Conservation (phyloP, 73 alveolate species). For the Uronychia setigera region DNA sequence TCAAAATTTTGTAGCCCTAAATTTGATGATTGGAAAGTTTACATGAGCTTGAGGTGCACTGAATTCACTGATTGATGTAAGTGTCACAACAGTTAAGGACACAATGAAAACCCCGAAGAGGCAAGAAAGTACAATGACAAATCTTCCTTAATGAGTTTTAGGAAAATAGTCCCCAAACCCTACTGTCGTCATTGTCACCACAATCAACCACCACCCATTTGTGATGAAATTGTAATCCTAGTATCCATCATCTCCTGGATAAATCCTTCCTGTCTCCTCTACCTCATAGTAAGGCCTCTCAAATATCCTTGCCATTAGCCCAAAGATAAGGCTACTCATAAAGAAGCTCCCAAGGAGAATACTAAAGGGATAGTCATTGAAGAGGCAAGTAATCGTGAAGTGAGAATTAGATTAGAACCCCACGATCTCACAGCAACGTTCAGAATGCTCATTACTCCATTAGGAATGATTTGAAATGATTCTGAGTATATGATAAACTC, state of each 20-base stretch:
- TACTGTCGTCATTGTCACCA: constrained; percentile 78
- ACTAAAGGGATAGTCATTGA: constrained; percentile 19
- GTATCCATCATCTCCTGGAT: constrained; percentile 17
- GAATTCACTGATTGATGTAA: constrained; percentile 72
- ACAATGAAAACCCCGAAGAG: constrained; percentile 94
- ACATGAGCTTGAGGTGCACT: constrained; percentile 3
- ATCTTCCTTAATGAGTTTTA: constrained; percentile 94
- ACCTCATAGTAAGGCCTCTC: constrained; percentile 67
- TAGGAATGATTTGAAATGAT: constrained; percentile 17
- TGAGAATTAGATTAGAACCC: constrained; percentile 35
- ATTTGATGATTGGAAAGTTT: not conserved
- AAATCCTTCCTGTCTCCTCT: constrained; percentile 15
- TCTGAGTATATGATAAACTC: constrained; percentile 28
- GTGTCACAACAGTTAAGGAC: constrained; percentile 89
- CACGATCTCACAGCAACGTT: constrained; percentile 29
- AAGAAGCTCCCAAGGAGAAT: constrained; percentile 3
- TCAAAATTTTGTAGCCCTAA: not conserved
- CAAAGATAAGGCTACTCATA: constrained; percentile 20
- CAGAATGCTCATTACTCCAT: constrained; percentile 26
- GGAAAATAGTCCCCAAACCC: constrained; percentile 99
- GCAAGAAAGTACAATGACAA: constrained; percentile 88
- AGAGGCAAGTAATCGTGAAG: constrained; percentile 29
- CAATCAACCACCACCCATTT: constrained; percentile 58
- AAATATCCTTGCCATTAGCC: constrained; percentile 25
- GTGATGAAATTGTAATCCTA: constrained; percentile 26